Conservation (phyloP, 2,329 filamentous ascomycete genomes). For the Colletotrichum sp. region DNA sequence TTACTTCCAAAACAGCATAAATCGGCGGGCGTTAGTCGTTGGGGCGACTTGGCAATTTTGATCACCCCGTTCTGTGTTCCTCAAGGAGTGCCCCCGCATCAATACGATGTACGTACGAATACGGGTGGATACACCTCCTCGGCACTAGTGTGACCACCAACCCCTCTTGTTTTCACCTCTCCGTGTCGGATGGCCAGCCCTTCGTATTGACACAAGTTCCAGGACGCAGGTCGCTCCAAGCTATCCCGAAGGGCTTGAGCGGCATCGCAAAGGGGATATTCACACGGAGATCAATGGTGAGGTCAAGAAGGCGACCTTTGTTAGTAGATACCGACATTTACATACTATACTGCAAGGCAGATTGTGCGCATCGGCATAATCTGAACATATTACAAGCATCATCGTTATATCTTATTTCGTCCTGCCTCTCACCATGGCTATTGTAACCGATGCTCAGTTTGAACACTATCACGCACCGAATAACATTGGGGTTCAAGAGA, state of each 20-base stretch:
- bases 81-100: not conserved
- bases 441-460: not conserved
- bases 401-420: too few species aligned
- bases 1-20: not conserved
- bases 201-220: not conserved
- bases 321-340: too few species aligned
- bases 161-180: not conserved
- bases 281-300: too few species aligned
- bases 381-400: too few species aligned
- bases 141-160: not conserved
- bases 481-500: not conserved
- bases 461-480: not conserved
- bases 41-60: not conserved
- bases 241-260: not conserved
- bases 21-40: too few species aligned
- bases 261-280: too few species aligned
- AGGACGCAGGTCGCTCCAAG: not conserved
- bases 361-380: too few species aligned
- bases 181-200: too few species aligned
- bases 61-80: not conserved
- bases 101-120: conserved; percentile 2
- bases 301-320: too few species aligned
- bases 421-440: not conserved
- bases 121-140: conserved; percentile 1
- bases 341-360: too few species aligned